Evolutionary conservation across 441 rosid genomes (phyloP).

Genomic region (Francoa sonchifolia): DNA sequence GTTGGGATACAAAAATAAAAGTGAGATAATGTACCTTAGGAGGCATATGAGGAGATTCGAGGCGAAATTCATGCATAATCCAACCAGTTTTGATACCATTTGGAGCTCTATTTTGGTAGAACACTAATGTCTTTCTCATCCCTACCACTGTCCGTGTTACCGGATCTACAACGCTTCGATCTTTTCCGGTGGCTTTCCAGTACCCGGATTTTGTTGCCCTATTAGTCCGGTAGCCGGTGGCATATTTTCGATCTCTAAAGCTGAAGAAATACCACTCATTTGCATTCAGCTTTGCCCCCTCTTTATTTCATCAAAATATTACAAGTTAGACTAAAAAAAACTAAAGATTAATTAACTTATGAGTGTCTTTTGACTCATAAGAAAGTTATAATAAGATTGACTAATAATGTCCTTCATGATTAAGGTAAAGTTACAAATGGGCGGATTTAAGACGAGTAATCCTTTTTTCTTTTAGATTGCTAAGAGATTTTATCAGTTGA

Average conservation of each 20-base stretch:
- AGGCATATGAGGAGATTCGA: constrained; percentile 78
- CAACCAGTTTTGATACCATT: constrained; percentile 88
- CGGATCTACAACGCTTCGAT: constrained; percentile 71
- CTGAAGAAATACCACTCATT: constrained; percentile 97
- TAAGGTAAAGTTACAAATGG: too few species aligned
- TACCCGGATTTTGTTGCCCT: constrained; percentile 76
- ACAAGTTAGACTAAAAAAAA: too few species aligned
- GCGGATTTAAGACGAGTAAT: too few species aligned
- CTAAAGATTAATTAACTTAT: too few species aligned
- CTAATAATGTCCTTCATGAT: too few species aligned
- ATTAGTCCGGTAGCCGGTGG: constrained; percentile 82
- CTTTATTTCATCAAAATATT: too few species aligned
- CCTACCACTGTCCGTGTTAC: constrained; percentile 52
- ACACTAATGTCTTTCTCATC: constrained; percentile 93
- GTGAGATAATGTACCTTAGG: constrained; percentile 52
- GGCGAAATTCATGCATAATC: constrained; percentile 98
- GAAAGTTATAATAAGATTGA: too few species aligned
- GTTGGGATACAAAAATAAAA: not conserved
- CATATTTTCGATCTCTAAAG: constrained; percentile 79
- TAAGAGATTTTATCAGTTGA: too few species aligned
- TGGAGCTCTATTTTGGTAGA: constrained; percentile 81
- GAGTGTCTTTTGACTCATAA: too few species aligned
- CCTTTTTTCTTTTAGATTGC: too few species aligned
- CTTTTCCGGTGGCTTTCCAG: constrained; percentile 98
- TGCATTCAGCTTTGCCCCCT: constrained; percentile 86